Evolutionary conservation across 1,284 basidiomycete species (phyloP).

Genomic region (Ustilago xerochloae): DNA sequence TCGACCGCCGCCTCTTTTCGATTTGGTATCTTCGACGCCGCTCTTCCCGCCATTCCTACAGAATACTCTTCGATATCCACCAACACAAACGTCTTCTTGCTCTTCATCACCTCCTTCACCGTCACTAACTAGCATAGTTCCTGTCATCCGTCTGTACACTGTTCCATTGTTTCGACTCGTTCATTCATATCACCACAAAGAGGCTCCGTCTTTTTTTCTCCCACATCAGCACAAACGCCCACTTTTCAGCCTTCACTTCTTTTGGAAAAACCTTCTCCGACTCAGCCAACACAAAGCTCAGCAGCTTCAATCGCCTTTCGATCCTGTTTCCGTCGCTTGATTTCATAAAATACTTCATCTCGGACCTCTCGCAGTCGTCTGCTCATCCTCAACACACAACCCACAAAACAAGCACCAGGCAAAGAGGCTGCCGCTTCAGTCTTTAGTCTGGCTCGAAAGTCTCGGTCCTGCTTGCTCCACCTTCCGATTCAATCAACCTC

Average conservation of each 20-base stretch:
- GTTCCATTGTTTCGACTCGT: background rate
- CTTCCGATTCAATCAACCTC: slow-evolving; percentile 4
- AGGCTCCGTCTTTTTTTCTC: background rate
- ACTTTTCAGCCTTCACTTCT: background rate
- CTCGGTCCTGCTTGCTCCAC: background rate
- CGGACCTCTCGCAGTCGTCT: background rate
- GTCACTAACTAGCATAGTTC: background rate
- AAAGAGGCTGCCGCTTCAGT: background rate
- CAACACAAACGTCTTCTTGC: background rate
- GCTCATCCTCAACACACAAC: background rate
- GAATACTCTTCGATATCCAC: too few relatives aligned
- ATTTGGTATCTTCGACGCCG: background rate
- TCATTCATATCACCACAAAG: too few relatives aligned
- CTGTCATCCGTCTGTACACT: background rate
- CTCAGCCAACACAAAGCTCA: slow-evolving; percentile 1
- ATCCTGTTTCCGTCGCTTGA: background rate
- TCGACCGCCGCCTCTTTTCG: background rate
- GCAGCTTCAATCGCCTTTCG: background rate
- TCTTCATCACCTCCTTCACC: background rate
- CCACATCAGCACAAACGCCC: background rate
- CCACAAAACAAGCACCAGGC: background rate
- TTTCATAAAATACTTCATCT: background rate
- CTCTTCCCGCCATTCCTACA: slow-evolving; percentile 1
- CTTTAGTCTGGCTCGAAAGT: background rate
- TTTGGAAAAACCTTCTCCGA: background rate